phyloP scores from a whole-genome alignment of 495 filamentous ascomycete genomes.

The Letharia lupina region DNA sequence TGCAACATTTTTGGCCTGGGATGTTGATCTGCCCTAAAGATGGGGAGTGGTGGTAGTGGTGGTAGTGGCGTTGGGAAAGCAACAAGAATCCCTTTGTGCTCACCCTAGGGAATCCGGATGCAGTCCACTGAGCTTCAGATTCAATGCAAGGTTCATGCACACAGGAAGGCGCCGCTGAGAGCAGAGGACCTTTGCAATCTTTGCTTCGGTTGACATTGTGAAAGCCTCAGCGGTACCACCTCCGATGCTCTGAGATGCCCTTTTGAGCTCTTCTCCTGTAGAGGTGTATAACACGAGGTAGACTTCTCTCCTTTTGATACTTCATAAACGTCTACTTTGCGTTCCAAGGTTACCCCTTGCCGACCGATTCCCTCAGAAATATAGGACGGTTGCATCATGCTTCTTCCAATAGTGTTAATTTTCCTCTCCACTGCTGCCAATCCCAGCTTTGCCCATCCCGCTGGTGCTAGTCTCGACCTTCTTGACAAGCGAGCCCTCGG shows the following conservation, averaged over 20 bases:
- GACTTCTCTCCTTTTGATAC: neutral
- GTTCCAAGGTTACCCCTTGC: neutral
- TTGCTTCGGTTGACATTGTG: neutral
- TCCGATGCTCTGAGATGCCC: neutral
- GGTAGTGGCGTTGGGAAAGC: neutral
- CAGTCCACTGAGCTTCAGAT: conserved; percentile 1
- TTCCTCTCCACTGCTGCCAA: conserved; percentile 1
- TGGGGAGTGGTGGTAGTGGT: no score
- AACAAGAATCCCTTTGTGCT: conserved; percentile 9
- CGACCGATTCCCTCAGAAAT: neutral
- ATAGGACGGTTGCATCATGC: conserved; percentile 7
- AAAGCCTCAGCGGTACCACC: neutral
- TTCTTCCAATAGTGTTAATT: neutral
- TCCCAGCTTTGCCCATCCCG: conserved; percentile 3
- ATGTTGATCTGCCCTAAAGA: neutral
- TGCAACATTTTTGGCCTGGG: neutral
- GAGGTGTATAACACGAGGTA: neutral
- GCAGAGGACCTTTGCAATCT: neutral
- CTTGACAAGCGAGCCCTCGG: neutral
- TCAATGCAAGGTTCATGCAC: neutral
- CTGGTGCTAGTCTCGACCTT: neutral
- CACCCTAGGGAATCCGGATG: neutral
- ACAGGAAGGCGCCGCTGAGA: neutral
- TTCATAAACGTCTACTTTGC: neutral
- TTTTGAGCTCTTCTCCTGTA: neutral